These are phyloP conservation scores for Coemansia sp. DNA, from an alignment of 192 early-diverging fungal genomes.

Conservation along the genomic window DNA sequence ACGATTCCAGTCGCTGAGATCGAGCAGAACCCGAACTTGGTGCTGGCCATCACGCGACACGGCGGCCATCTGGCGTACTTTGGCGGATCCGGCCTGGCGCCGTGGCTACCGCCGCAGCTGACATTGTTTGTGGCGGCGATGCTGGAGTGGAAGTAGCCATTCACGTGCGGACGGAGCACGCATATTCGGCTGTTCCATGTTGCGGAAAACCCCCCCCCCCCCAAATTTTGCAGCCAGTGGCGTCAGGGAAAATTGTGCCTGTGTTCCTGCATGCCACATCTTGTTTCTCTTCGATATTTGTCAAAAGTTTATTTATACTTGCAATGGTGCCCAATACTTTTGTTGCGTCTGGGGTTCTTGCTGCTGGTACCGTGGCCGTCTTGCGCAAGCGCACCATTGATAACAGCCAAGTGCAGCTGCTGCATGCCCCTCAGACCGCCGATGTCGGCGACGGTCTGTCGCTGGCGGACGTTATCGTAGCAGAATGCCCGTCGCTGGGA, in stretches of 20 bases:
- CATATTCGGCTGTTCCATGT: not conserved
- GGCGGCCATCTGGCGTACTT: conserved; percentile 94
- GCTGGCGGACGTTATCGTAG: conserved; percentile 24
- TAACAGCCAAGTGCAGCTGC: conserved; percentile 34
- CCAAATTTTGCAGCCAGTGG: not conserved
- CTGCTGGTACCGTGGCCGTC: conserved; percentile 16
- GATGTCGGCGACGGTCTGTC: conserved; percentile 10
- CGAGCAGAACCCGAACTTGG: conserved; percentile 69
- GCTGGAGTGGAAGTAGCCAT: conserved; percentile 23
- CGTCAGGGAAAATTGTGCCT: not conserved
- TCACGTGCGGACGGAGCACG: not conserved
- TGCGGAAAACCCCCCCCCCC: too few relatives aligned
- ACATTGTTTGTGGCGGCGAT: conserved; percentile 53
- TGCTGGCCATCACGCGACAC: conserved; percentile 73
- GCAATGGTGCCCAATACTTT: conserved; percentile 29
- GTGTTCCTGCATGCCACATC: not conserved
- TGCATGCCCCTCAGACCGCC: conserved; percentile 38
- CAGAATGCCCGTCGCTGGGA: conserved; percentile 57
- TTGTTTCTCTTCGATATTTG: too few relatives aligned
- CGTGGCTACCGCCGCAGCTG: conserved; percentile 67
- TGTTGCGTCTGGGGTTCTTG: conserved; percentile 16
- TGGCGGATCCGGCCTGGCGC: conserved; percentile 21
- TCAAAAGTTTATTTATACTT: not conserved
- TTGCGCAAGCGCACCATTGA: conserved; percentile 36
- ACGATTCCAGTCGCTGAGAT: conserved; percentile 74